Conservation (phyloP, 179 eudicot genomes). For the Patellifolia procumbens region DNA sequence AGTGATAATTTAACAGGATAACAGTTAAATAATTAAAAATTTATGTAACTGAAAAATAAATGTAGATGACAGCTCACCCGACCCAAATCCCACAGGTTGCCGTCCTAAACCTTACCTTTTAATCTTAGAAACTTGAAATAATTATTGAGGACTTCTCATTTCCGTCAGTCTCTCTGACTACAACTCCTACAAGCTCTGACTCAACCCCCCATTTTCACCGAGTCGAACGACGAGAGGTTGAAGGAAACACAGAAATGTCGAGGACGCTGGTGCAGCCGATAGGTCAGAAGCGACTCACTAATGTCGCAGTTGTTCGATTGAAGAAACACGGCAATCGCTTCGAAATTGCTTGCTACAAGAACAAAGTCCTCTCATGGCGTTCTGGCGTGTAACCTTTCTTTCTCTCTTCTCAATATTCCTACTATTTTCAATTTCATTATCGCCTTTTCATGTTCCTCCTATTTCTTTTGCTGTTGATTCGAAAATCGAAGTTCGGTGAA, state of each 20-base stretch:
- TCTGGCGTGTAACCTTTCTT: constrained; percentile 60
- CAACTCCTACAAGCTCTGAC: too few relatives aligned
- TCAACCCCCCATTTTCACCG: too few relatives aligned
- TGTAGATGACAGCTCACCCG: too few relatives aligned
- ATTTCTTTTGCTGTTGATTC: background rate
- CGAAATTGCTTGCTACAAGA: constrained; percentile 97
- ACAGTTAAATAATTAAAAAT: too few relatives aligned
- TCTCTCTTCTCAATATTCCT: background rate
- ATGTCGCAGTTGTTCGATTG: constrained; percentile 87
- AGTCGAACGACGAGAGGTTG: too few relatives aligned
- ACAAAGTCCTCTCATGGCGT: constrained; percentile 99
- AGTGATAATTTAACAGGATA: too few relatives aligned
- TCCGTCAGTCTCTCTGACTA: too few relatives aligned
- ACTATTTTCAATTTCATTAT: background rate
- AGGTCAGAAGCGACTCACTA: constrained; percentile 89
- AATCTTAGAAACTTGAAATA: too few relatives aligned
- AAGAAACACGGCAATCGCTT: constrained; percentile 87
- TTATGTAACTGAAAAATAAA: too few relatives aligned
- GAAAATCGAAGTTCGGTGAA: background rate
- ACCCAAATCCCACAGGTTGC: too few relatives aligned
- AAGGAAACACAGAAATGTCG: constrained; percentile 54
- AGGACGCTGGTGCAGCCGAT: constrained; percentile 80
- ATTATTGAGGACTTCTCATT: too few relatives aligned
- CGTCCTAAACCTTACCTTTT: too few relatives aligned
- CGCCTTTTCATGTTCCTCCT: background rate